phyloP scores from a whole-genome alignment of 805 yeast species.

The Candida dendrica region DNA sequence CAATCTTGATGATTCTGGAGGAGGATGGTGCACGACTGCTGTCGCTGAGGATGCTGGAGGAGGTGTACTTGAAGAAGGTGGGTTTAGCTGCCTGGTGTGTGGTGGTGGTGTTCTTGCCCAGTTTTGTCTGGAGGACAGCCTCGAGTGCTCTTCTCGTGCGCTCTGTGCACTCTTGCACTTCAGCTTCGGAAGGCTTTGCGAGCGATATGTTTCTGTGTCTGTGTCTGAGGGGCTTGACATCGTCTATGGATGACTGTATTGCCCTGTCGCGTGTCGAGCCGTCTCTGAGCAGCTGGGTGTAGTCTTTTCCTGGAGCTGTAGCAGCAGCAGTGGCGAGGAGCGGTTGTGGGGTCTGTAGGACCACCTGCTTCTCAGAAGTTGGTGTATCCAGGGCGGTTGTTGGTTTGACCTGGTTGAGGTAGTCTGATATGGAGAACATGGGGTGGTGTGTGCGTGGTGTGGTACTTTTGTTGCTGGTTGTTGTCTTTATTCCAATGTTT shows the following conservation, averaged over 20 bases:
- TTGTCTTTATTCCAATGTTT: neutral
- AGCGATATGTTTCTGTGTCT: slow-evolving; percentile 30
- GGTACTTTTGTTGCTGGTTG: neutral
- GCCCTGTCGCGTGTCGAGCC: slow-evolving; percentile 11
- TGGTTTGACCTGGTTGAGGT: neutral
- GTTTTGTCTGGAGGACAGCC: slow-evolving; percentile 35
- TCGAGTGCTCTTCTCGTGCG: slow-evolving; percentile 54
- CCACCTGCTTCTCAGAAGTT: neutral
- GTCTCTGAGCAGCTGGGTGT: slow-evolving; percentile 14
- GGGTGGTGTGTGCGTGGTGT: too few relatives aligned
- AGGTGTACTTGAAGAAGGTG: slow-evolving; percentile 38
- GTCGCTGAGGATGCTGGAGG: slow-evolving; percentile 28
- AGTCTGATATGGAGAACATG: neutral
- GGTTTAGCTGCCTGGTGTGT: slow-evolving; percentile 25
- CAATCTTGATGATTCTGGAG: slow-evolving; percentile 53
- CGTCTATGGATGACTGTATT: slow-evolving; percentile 42
- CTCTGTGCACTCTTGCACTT: slow-evolving; percentile 37
- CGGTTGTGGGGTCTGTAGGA: neutral
- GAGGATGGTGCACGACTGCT: slow-evolving; percentile 19
- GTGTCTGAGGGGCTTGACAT: slow-evolving; percentile 55
- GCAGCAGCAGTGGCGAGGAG: neutral
- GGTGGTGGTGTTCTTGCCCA: slow-evolving; percentile 25
- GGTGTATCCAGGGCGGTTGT: neutral
- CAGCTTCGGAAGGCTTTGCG: slow-evolving; percentile 39
- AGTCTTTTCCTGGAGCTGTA: slow-evolving; percentile 7